Evolutionary conservation across 148 eudicot genomes (phyloP), one percentile per base, ranked within the genome.

Genomic region (Mesembryanthemum crystallinum): DNA sequence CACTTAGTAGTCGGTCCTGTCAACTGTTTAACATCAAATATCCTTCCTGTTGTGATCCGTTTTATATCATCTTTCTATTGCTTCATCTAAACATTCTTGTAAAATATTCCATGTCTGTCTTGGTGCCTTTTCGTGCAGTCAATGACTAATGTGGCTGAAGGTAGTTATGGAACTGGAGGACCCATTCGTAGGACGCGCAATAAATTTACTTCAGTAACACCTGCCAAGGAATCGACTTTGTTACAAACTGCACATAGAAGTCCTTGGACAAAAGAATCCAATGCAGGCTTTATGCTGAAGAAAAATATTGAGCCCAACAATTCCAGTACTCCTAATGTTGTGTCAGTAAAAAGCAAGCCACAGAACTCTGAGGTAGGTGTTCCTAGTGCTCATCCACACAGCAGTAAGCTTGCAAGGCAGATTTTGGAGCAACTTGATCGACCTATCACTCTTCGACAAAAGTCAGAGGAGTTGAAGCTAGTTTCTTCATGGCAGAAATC

Each of bases 391-490:
- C 89, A 81, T 82, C 79, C 86, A 23, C 85, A 84, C 13, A 80
- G 88, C 76, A 90, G 78, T 75, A 79, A 86, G 81, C 81, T 87
- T 29, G 89, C 85, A 54, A 85, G 91, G 80, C 86, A 87, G 76
- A 91, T 92, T 72, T 74, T 92, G 77, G 97, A 90, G 79, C 94
- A 89, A 75, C 88, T 95, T 47, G 77, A 86, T 85, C 74, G 83
- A 80, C 88, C 86, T 62, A 51, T 94, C 52, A 86, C 94, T 30
- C 88, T 86, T 43, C 86, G 86, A 76, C 91, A 92, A 47, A 87
- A 75, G 81, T 83, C 83, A 59, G 88, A 86, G 74, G 97, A 95
- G 79, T 77, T 90, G 83, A 87, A 84, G 85, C 76, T 89, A 49
- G 92, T 82, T 29, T 72, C 86, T 71, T 79, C 84, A 76, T 78